Percentiles rank a stretch among this genome's conserved stretches.
phyloP scores from a whole-genome alignment of 1,284 basidiomycete genomes.

The Acaromyces ingoldii region DNA sequence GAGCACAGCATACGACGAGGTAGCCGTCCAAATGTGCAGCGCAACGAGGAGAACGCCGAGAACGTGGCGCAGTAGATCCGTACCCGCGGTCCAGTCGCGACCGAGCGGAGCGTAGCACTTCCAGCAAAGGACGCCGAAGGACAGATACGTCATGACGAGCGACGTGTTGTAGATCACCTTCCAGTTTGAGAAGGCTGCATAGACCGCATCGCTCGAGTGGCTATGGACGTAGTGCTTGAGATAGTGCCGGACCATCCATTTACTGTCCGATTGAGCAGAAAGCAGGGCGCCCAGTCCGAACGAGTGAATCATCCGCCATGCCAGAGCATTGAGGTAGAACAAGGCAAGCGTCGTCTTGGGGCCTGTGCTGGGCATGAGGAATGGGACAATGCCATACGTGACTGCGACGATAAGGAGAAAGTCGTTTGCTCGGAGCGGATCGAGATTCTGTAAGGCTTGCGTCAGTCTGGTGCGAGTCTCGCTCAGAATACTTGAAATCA shows the following conservation, averaged over 20 bases:
- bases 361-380: constrained; percentile 22
- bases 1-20: constrained; percentile 83
- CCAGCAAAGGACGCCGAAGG: constrained; percentile 33
- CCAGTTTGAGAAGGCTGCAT: constrained; percentile 92
- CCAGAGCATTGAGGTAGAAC: constrained; percentile 74
- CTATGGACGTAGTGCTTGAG: constrained; percentile 64
- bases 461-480: too few species aligned
- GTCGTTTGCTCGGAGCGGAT: constrained; percentile 71
- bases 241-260: constrained; percentile 89
- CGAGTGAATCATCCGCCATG: constrained; percentile 83
- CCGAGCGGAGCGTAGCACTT: constrained; percentile 41
- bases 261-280: constrained; percentile 74
- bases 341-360: constrained; percentile 56
- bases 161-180: constrained; percentile 87
- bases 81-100: constrained; percentile 75
- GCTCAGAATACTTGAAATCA: too few species aligned
- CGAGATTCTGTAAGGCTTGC: too few species aligned
- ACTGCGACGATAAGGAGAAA: constrained; percentile 63
- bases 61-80: constrained; percentile 73
- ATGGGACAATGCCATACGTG: constrained; percentile 58
- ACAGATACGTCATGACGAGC: constrained; percentile 80
- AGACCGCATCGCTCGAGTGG: constrained; percentile 54
- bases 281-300: constrained; percentile 80
- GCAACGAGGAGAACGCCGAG: constrained; percentile 63
- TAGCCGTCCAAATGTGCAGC: constrained; percentile 84